Evolutionary conservation across 371 early-diverging fungal genomes (phyloP).

Genomic region (Actinomortierella wolfii): DNA sequence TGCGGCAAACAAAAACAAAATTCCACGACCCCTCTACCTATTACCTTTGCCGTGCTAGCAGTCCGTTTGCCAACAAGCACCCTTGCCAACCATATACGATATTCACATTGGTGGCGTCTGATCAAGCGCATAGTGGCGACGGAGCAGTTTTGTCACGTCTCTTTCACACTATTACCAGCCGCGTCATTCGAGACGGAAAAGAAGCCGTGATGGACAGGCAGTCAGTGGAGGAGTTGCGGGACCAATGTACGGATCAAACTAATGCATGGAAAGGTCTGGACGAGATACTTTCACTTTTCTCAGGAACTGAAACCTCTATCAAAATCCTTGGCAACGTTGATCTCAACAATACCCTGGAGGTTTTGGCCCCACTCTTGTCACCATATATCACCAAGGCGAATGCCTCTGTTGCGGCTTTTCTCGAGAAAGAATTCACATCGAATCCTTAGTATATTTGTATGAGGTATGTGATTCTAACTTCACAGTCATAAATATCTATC

Average conservation of each 20-base stretch:
- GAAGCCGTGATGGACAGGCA: slow-evolving; percentile 8
- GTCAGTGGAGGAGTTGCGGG: slow-evolving; percentile 9
- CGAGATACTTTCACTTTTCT: slow-evolving; percentile 7
- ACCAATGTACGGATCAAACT: slow-evolving; percentile 5
- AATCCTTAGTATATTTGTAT: slow-evolving; percentile 1
- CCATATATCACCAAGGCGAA: slow-evolving; percentile 17
- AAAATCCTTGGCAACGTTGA: slow-evolving; percentile 9
- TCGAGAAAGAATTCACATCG: slow-evolving; percentile 8
- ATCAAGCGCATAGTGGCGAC: slow-evolving; percentile 5
- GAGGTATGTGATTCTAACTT: neutral
- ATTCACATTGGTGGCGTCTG: slow-evolving; percentile 6
- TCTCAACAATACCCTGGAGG: slow-evolving; percentile 13
- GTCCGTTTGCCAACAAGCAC: slow-evolving; percentile 9
- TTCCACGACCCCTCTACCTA: slow-evolving; percentile 1
- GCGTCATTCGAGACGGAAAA: slow-evolving; percentile 10
- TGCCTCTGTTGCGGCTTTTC: slow-evolving; percentile 14
- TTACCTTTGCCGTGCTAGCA: slow-evolving; percentile 6
- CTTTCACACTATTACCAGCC: slow-evolving; percentile 13
- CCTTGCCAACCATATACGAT: slow-evolving; percentile 16
- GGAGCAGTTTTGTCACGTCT: no score
- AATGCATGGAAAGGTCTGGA: slow-evolving; percentile 7
- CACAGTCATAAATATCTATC: slow-evolving; percentile 1
- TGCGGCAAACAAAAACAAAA: slow-evolving; percentile 1
- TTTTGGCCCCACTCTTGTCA: slow-evolving; percentile 13
- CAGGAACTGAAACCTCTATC: slow-evolving; percentile 1